These are phyloP conservation scores for Chiua virens DNA, from an alignment of 768 basidiomycete species.

Conservation along the genomic window DNA sequence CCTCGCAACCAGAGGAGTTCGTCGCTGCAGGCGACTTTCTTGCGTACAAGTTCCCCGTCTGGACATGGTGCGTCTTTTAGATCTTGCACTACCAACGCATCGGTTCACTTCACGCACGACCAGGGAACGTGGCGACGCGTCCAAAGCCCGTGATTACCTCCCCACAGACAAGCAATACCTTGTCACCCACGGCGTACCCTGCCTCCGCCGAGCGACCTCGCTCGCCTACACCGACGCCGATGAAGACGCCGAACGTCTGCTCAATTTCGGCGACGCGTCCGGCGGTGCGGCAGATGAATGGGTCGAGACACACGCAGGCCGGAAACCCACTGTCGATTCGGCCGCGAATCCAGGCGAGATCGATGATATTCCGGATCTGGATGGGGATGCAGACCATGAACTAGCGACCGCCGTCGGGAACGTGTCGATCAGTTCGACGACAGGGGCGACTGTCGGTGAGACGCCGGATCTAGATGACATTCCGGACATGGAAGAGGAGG, in stretches of 20 bases:
- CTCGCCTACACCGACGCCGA: constrained; percentile 94
- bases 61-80: constrained; percentile 74
- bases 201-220: constrained; percentile 88
- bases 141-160: constrained; percentile 88
- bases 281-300: constrained; percentile 78
- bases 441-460: constrained; percentile 41
- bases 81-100: background rate
- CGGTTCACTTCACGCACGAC: constrained; percentile 1
- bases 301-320: constrained; percentile 96
- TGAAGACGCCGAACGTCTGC: constrained; percentile 91
- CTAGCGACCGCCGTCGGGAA: constrained; percentile 45
- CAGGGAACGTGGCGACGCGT: constrained; percentile 92
- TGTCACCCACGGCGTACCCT: constrained; percentile 94
- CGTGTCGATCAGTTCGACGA: constrained; percentile 42
- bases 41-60: constrained; percentile 97
- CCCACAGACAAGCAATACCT: constrained; percentile 96
- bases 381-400: constrained; percentile 62
- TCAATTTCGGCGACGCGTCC: constrained; percentile 74
- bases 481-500: constrained; percentile 98
- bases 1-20: constrained; percentile 76
- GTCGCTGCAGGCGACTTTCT: constrained; percentile 98
- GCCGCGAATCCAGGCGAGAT: constrained; percentile 63
- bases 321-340: constrained; percentile 52
- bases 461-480: constrained; percentile 97
- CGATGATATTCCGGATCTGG: constrained; percentile 86